Evolutionary conservation across 2,329 filamentous ascomycete species (phyloP), one percentile per base, ranked within the genome.

Genomic region (Diplodia intermedia): DNA sequence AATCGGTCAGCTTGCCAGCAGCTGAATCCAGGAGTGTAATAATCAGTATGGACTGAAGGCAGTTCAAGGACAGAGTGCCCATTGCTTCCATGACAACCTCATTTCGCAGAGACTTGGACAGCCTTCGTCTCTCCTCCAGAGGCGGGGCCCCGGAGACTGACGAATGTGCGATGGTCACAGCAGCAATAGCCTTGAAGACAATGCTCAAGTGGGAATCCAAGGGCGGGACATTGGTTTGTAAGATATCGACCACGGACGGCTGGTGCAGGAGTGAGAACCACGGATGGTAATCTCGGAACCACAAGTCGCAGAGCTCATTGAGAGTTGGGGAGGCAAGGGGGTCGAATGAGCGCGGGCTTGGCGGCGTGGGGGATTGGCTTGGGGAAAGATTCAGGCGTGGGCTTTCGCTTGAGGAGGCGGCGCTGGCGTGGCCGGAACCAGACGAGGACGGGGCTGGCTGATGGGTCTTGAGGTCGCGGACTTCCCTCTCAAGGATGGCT

Each of bases 201-300:
- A 77, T 70, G 5, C 54, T 29, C 15, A 73, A 54, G 40, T 68
- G 56, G 20, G 57, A 62, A 11, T 62, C 57, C 3, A 36, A 49
- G 3, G 36, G 57, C 4, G 57, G 57, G 15, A 68, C 63, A 3
- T 70, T 66, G 0, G 68, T 63, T 23, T 73, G 69, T 1, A 76
- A 53, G 9, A 69, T 66, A 33, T 73, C 70, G 2, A 71, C 29
- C 6, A 76, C 68, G 1, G 74, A 70, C 0, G 72, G 72, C 49
- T 73, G 71, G 53, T 76, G 74, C 49, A 80, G 71, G 47, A 80
- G 77, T 1, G 78, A 78, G 60, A 77, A 75, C 78, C 78, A 80
- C 6, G 73, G 70, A 69, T 80, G 78, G 65, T 78, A 78, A 53
- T 75, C 73, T 49, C 76, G 74, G 69, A 80, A 80, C 77, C 76